Evolutionary conservation across 305 asterid species (phyloP).

Genomic region (Solanum hybrid): DNA sequence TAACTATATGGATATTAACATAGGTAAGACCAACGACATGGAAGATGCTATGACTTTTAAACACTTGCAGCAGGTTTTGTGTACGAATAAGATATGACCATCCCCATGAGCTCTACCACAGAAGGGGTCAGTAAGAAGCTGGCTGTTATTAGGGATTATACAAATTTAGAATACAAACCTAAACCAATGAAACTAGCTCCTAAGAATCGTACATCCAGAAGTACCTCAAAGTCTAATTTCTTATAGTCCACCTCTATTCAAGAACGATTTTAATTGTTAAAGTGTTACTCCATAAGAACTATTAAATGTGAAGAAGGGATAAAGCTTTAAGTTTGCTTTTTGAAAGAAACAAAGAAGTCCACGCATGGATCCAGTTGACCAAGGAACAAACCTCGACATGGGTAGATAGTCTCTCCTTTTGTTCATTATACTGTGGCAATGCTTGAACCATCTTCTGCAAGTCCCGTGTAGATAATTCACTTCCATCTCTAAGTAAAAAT

Average conservation of each 20-base stretch:
- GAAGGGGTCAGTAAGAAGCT: not conserved
- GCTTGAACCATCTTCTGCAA: slow-evolving; percentile 98
- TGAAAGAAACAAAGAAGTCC: slow-evolving; percentile 8
- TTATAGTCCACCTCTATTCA: not conserved
- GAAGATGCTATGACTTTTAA: not conserved
- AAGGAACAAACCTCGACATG: slow-evolving; percentile 76
- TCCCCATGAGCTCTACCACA: not conserved
- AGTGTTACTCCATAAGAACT: not conserved
- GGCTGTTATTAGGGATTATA: not conserved
- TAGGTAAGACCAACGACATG: not conserved
- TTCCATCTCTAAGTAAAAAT: slow-evolving; percentile 60
- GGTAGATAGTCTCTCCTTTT: slow-evolving; percentile 79
- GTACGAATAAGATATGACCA: not conserved
- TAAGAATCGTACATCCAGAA: not conserved
- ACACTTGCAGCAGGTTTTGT: not conserved
- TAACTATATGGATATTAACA: not conserved
- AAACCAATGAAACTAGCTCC: not conserved
- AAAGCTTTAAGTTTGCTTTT: slow-evolving; percentile 4
- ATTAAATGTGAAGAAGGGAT: not conserved
- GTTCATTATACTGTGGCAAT: slow-evolving; percentile 88
- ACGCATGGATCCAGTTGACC: slow-evolving; percentile 9
- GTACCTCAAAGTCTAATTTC: not conserved
- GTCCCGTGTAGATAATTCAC: slow-evolving; percentile 88
- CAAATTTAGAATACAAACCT: not conserved
- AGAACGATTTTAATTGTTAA: not conserved